Evolutionary conservation across 345 rosid genomes (phyloP).

Genomic region (Brassica rapa): DNA sequence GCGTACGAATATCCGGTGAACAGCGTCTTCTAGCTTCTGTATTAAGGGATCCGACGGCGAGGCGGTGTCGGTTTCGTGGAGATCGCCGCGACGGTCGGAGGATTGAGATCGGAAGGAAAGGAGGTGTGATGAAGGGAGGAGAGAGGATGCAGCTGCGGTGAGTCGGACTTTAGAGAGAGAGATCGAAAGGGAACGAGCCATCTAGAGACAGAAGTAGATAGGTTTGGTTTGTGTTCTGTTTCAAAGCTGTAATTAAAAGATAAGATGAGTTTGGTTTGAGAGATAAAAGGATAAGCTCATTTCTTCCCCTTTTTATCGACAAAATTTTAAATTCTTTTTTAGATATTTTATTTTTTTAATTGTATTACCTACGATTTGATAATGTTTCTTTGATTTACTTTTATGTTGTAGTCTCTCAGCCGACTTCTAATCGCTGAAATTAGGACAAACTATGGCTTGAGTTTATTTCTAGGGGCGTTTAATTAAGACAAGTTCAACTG

Average conservation of each 20-base stretch:
- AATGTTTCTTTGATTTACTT: neutral
- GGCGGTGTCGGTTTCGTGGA: slow-evolving; percentile 36
- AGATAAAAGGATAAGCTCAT: neutral
- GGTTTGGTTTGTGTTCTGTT: slow-evolving; percentile 12
- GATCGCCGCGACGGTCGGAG: slow-evolving; percentile 44
- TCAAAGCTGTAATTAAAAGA: slow-evolving; percentile 12
- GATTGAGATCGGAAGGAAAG: slow-evolving; percentile 44
- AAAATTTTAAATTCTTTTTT: neutral
- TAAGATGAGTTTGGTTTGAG: neutral
- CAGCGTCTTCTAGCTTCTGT: slow-evolving; percentile 87
- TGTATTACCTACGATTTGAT: neutral
- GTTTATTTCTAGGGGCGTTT: neutral
- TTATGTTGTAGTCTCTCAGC: neutral
- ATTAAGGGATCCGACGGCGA: slow-evolving; percentile 63
- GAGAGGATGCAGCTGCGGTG: slow-evolving; percentile 11
- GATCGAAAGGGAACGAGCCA: slow-evolving; percentile 38
- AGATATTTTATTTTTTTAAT: neutral
- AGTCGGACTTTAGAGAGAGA: slow-evolving; percentile 32
- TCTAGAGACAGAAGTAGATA: neutral
- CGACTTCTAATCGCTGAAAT: neutral
- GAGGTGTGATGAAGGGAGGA: slow-evolving; percentile 38
- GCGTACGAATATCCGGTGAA: slow-evolving; percentile 65
- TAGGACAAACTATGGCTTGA: neutral
- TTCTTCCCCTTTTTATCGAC: neutral
- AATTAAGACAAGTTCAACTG: neutral